A percentile compares a stretch with the other conserved stretches of the same genome.
phyloP scores from a whole-genome alignment of 2,329 filamentous ascomycete species.

The Aspergillus ibericus region DNA sequence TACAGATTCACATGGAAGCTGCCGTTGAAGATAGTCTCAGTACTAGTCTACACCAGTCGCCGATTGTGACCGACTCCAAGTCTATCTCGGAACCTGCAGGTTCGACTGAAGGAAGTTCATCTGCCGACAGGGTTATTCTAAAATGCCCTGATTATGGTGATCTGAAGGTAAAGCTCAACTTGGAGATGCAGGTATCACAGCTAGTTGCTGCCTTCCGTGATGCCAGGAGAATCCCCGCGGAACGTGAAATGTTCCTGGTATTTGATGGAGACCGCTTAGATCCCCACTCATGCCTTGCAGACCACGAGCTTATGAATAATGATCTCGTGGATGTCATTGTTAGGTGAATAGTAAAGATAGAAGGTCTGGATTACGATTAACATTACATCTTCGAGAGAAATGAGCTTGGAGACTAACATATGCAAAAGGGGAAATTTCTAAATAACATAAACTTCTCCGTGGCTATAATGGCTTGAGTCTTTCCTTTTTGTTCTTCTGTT shows the following conservation, averaged over 20 bases:
- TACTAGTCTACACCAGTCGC: conserved; percentile 3
- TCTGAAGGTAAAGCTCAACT: conserved; percentile 48
- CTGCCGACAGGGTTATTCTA: conserved; percentile 41
- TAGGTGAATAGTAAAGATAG: conserved; percentile 28
- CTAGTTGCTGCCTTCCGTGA: conserved; percentile 64
- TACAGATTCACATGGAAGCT: conserved; percentile 71
- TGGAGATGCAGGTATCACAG: conserved; percentile 59
- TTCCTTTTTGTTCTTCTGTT: no score
- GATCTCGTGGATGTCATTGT: conserved; percentile 75
- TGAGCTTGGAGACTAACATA: no score
- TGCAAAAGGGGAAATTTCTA: no score
- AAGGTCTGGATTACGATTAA: not conserved
- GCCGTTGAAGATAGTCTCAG: conserved; percentile 62
- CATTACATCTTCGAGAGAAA: no score
- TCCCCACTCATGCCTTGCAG: conserved; percentile 59
- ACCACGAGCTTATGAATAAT: conserved; percentile 71
- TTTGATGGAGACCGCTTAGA: conserved; percentile 76
- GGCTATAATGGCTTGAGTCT: no score
- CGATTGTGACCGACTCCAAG: conserved; percentile 1
- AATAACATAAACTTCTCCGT: no score
- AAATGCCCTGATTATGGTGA: conserved; percentile 54
- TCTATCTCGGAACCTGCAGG: not conserved
- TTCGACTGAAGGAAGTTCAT: not conserved
- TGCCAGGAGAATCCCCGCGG: conserved; percentile 52
- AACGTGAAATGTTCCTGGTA: conserved; percentile 60